Conservation (phyloP, 129 eudicot genomes). For the Centella asiatica region DNA sequence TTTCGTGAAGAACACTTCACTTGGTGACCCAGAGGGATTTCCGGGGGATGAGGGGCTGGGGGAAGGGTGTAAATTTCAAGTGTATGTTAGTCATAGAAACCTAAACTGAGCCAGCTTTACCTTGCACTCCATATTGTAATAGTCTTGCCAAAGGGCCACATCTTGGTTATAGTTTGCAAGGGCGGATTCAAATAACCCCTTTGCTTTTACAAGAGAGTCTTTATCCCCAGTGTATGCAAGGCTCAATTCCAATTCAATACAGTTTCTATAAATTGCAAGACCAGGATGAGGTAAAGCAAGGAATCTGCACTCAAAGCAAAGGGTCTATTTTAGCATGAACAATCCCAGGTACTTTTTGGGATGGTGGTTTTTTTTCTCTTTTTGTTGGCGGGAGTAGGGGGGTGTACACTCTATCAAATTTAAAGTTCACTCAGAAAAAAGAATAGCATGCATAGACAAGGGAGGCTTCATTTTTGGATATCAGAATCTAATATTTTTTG, state of each 20-base stretch:
- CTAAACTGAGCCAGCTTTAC: slow-evolving; percentile 20
- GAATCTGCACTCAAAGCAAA: slow-evolving; percentile 40
- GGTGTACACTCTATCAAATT: too few relatives aligned
- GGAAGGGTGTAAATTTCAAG: background rate
- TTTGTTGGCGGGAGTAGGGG: too few relatives aligned
- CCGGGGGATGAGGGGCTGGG: too few relatives aligned
- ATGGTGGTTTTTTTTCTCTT: too few relatives aligned
- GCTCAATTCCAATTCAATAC: slow-evolving; percentile 76
- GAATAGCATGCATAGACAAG: background rate
- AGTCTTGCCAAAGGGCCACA: slow-evolving; percentile 69
- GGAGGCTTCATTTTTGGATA: background rate
- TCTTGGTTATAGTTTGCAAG: slow-evolving; percentile 73
- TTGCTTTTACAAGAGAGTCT: slow-evolving; percentile 40
- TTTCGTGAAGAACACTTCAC: too few relatives aligned
- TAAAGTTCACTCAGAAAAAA: background rate
- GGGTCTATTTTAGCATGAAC: too few relatives aligned
- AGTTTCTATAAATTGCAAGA: slow-evolving; percentile 45
- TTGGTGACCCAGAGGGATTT: too few relatives aligned
- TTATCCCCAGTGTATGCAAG: slow-evolving; percentile 47
- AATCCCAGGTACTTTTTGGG: too few relatives aligned
- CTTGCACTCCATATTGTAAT: slow-evolving; percentile 69
- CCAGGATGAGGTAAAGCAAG: slow-evolving; percentile 84
- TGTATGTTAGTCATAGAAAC: background rate
- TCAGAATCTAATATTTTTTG: background rate
- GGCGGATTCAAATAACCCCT: slow-evolving; percentile 71